Percentiles rank a stretch among this genome's conserved stretches.
phyloP scores from a whole-genome alignment of 805 yeast genomes.

The Wickerhamomyces mucosus region DNA sequence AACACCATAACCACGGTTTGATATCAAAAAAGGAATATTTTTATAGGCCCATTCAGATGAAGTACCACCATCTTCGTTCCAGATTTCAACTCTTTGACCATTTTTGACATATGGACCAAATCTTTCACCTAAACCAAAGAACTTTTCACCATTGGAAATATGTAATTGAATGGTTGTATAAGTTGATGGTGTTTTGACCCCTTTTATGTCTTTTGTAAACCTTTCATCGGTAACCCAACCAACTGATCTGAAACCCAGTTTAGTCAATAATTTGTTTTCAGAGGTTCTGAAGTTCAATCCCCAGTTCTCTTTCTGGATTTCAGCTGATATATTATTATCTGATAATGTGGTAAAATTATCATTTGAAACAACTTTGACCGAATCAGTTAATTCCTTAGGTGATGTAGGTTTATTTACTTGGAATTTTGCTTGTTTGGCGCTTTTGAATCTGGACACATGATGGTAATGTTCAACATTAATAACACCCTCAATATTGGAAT shows the following conservation, averaged over 20 bases:
- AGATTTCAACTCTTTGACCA: constrained; percentile 17
- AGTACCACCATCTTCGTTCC: constrained; percentile 19
- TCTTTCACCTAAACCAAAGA: constrained; percentile 17
- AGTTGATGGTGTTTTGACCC: constrained; percentile 2
- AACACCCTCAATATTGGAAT: constrained; percentile 12
- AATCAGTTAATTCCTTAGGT: constrained; percentile 1
- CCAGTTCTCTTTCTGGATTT: constrained; percentile 10
- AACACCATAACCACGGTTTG: constrained; percentile 16
- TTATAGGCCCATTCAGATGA: constrained; percentile 16
- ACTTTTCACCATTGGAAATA: constrained; percentile 16
- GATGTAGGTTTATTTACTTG: constrained; percentile 5
- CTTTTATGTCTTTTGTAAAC: constrained; percentile 4
- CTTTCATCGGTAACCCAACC: constrained; percentile 15
- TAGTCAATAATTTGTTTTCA: constrained; percentile 10
- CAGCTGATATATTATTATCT: constrained; percentile 6
- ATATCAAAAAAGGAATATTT: constrained; percentile 15
- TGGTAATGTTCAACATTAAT: constrained; percentile 16
- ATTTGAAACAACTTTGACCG: constrained; percentile 3
- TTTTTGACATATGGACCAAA: constrained; percentile 17
- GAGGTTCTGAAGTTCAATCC: constrained; percentile 11
- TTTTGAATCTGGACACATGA: constrained; percentile 12
- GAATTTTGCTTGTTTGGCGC: constrained; percentile 12
- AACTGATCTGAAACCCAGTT: constrained; percentile 16
- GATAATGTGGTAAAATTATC: constrained; percentile 5
- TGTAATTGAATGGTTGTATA: constrained; percentile 14